phyloP scores from a whole-genome alignment of 371 early-diverging fungal species.

The Zopfochytrium polystomum region DNA sequence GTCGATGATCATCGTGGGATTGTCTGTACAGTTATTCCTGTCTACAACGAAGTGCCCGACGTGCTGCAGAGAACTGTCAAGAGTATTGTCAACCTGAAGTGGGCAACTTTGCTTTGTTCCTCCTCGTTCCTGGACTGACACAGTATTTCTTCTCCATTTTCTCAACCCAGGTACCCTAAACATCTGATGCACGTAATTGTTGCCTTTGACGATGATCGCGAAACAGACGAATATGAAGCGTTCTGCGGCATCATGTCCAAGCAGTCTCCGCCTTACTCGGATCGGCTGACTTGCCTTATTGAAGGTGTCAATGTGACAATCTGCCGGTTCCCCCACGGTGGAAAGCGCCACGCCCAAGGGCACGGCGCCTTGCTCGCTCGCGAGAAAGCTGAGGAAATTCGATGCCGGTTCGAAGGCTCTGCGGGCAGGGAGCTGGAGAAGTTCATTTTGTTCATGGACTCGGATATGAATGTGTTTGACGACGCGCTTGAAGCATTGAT shows the following conservation, averaged over 20 bases:
- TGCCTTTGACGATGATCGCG: constrained; percentile 4
- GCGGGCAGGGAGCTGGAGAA: constrained; percentile 26
- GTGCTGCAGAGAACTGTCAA: neutral
- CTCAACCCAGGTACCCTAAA: neutral
- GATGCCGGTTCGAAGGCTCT: neutral
- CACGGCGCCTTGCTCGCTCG: neutral
- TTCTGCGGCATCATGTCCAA: neutral
- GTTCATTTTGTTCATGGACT: constrained; percentile 39
- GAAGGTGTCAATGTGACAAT: neutral
- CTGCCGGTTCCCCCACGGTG: neutral
- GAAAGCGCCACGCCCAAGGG: constrained; percentile 2
- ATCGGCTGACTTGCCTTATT: neutral
- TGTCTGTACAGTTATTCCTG: constrained; percentile 2
- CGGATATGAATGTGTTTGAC: constrained; percentile 31
- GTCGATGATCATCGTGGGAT: neutral
- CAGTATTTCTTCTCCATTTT: too few species aligned
- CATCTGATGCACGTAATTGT: constrained; percentile 2
- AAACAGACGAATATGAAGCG: too few species aligned
- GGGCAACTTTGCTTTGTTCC: too few species aligned
- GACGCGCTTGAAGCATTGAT: neutral
- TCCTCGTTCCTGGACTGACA: too few species aligned
- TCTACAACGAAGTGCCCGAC: constrained; percentile 1
- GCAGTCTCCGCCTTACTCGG: neutral
- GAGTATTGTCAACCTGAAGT: neutral
- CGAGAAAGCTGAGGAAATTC: neutral